Evolutionary conservation across 2,329 filamentous ascomycete species (phyloP).

Genomic region (Cercospora sesami): DNA sequence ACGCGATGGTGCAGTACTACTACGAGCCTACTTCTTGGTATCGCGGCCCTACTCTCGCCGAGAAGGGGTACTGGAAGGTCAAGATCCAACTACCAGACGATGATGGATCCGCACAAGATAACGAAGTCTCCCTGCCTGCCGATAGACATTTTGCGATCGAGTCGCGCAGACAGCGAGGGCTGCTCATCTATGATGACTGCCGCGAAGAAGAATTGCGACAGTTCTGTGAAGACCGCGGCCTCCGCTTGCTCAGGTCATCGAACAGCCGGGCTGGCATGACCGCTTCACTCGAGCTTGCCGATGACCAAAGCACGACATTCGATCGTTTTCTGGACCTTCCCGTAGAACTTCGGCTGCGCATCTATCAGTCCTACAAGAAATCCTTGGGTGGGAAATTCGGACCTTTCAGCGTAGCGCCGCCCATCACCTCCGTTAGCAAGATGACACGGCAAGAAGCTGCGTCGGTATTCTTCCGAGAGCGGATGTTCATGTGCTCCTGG

Average conservation of each 20-base stretch:
- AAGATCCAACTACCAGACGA: background rate
- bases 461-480: constrained; percentile 4
- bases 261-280: constrained; percentile 1
- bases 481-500: constrained; percentile 5
- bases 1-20: background rate
- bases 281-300: background rate
- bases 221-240: background rate
- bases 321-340: constrained; percentile 2
- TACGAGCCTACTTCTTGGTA: background rate
- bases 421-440: constrained; percentile 1
- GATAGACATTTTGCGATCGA: background rate
- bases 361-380: background rate
- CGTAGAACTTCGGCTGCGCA: background rate
- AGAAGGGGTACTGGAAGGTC: constrained; percentile 6
- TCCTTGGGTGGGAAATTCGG: background rate
- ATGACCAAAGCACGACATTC: background rate
- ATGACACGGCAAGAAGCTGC: background rate
- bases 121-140: background rate
- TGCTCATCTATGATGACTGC: constrained; percentile 9
- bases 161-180: background rate
- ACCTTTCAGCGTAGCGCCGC: background rate
- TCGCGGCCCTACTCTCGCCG: background rate
- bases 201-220: background rate
- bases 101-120: background rate
- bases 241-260: background rate